Base-by-base conservation (phyloP, 768 basidiomycete species). In the Tylopilus intermedius region DNA sequence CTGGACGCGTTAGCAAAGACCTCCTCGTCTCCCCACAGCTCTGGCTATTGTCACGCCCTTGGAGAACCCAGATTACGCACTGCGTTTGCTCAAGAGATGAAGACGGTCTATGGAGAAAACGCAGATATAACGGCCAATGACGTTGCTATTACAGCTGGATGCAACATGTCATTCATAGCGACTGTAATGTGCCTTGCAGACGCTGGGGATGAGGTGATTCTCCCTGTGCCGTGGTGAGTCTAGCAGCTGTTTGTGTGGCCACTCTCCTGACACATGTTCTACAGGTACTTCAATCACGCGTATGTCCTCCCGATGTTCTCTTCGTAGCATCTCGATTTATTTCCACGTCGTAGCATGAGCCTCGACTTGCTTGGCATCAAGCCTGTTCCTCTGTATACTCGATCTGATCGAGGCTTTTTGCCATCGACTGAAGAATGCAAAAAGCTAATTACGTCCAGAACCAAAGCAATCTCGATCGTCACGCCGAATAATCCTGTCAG, bases 401-500 rank as follows among this genome's bases (percentile, higher is more conserved):
- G 69, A 18, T 69, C 80, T 0, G 62, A 77, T 21, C 72, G 78
- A 18, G 77, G 74, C 5, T 93, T 90, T 63, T 62, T 76, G 2
- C 89, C 90, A 1, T 83, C 81, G 0, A 60, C 77, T 1, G 67
- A 74, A 1, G 67, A 71, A 8, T 83, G 83, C 49, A 71, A 68
- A 13, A 61, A 64, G 7, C 60, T 88, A 18, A 80, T 88, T 55
- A 82, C 82, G 0, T 45, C 72, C 0, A 77, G 74, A 43, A 88
- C 85, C 0, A 77, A 76, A 46, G 88, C 86, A 0, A 87, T 93
- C 42, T 78, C 81, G 4, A 78, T 93, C 1, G 83, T 90, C 33
- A 80, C 86, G 0, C 88, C 88, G 8, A 90, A 88, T 57, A 90
- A 90, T 58, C 87, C 86, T 0, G 83, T 85, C 46, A 41, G 76